phyloP scores from a whole-genome alignment of 805 yeast species.

The Dipodascus albidus region DNA sequence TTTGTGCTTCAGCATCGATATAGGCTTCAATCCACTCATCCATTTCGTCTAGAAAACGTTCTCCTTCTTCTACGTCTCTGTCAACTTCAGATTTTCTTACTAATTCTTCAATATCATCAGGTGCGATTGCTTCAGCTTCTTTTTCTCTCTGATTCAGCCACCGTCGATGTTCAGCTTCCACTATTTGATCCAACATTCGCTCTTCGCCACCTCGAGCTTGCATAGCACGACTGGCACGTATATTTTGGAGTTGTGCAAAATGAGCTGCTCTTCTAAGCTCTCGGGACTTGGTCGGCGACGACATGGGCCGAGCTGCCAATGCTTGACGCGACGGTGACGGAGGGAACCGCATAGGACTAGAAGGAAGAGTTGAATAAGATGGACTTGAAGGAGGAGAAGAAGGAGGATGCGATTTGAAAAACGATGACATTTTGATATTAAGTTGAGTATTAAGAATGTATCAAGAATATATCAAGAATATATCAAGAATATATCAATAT shows the following conservation, averaged over 20 bases:
- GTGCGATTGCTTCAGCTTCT: neutral
- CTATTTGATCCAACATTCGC: neutral
- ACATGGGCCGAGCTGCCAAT: neutral
- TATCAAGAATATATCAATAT: too few species aligned
- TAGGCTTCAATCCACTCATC: neutral
- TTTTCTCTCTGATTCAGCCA: neutral
- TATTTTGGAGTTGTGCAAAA: neutral
- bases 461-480: too few species aligned
- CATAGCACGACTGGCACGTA: neutral
- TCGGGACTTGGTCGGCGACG: neutral
- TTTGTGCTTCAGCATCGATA: neutral
- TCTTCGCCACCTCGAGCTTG: slow-evolving; percentile 1
- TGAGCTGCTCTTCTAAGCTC: neutral
- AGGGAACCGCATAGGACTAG: neutral
- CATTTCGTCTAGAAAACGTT: neutral
- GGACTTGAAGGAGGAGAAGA: neutral
- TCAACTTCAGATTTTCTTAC: neutral
- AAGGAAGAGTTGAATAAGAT: neutral
- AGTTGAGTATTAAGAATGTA: too few species aligned
- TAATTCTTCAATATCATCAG: neutral
- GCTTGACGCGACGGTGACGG: neutral
- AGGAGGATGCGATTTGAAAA: neutral
- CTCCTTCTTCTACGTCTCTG: neutral
- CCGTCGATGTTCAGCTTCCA: neutral
- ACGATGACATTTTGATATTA: neutral